Evolutionary conservation across 768 basidiomycete genomes (phyloP), one percentile per base, ranked within the genome.

Genomic region (Hydnomerulius pinastri): DNA sequence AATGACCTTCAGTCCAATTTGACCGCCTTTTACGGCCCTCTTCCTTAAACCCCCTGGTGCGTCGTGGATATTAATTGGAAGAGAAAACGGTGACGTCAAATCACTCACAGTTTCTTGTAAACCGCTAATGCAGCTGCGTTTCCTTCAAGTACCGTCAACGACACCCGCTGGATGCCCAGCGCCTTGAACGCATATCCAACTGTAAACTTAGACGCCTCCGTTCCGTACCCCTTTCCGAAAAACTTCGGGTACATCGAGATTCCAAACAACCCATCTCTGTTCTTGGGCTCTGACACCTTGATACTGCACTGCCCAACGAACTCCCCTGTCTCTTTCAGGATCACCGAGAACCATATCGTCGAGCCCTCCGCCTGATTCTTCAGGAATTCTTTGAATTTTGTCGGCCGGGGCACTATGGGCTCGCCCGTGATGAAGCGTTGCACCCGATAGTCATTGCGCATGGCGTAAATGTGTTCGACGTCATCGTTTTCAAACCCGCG

Each of bases 91-190:
- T 27, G 28, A 28, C 23, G 48, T 36, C 12, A 17, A 25, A 33
- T n/a, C 18, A 51, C 71, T 53, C 51, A 68, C 72, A 68, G 37
- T 35, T 65, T 68, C 42, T 56, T 60, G 48, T 68, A 72, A 23
- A 66, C 9, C 36, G 53, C 58, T 3, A 65, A 52, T 6, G 65
- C 64, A 0, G 44, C 35, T 1, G 28, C 21, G 23, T 66, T 64
- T 4, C 50, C 52, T 36, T 54, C 60, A 21, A 51, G 44, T 1
- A 69, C 60, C 13, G 8, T 13, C 40, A 71, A 48, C 6, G 62
- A 65, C 3, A 72, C 51, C n/a, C 71, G 57, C 53, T 70, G 67
- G 27, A 70, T 18, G 13, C 57, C 64, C 36, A 68, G 41, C 24
- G 54, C 48, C 28, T 50, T 46, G 24, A 66, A 61, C 11, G 56